phyloP scores from a whole-genome alignment of 2,329 filamentous ascomycete species.

The Myriosclerotinia curreyana region DNA sequence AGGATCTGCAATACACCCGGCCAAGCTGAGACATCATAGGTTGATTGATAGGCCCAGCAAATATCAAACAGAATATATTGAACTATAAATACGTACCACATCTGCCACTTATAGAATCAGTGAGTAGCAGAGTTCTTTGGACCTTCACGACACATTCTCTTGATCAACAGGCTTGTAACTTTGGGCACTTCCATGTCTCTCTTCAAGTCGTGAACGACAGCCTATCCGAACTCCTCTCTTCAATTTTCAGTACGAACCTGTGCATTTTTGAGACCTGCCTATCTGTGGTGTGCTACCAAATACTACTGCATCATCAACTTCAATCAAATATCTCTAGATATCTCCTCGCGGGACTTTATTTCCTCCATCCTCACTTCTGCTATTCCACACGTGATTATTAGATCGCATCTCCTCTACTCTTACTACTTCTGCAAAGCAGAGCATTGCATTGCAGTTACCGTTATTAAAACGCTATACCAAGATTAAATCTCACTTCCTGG shows the following conservation, averaged over 20 bases:
- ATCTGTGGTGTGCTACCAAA: neutral
- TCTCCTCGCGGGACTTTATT: neutral
- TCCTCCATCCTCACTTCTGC: neutral
- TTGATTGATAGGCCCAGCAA: neutral
- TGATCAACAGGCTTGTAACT: neutral
- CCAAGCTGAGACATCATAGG: neutral
- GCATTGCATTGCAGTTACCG: neutral
- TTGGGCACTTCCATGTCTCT: neutral
- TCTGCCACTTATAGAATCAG: neutral
- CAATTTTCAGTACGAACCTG: neutral
- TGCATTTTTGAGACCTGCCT: neutral
- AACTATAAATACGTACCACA: neutral
- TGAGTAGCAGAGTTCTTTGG: neutral
- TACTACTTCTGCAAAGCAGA: neutral
- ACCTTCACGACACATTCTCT: neutral
- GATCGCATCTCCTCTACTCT: neutral
- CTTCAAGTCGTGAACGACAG: neutral
- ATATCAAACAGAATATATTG: neutral
- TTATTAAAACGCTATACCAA: neutral
- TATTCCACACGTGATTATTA: conserved; percentile 6
- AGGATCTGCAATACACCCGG: neutral
- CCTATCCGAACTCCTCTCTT: neutral
- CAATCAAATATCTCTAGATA: neutral
- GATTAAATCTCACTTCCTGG: neutral
- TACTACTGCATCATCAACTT: neutral